phyloP scores from a whole-genome alignment of 306 rosid genomes.

The Carpinus fangiana region DNA sequence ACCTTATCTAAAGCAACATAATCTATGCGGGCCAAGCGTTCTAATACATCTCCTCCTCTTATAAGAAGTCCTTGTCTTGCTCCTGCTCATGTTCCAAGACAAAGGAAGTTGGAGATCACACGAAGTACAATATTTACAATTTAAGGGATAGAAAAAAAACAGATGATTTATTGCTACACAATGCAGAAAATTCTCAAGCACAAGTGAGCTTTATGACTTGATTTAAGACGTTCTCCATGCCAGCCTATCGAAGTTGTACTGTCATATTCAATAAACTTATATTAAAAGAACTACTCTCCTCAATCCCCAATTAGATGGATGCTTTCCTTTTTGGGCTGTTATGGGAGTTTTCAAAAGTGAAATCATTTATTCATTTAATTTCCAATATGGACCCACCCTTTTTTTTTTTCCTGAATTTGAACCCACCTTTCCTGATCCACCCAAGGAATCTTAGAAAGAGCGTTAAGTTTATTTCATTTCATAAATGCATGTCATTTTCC shows the following conservation, averaged over 20 bases:
- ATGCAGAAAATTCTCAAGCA: background rate
- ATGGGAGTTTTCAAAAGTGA: background rate
- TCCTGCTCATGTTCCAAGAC: constrained; percentile 53
- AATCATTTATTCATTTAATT: no score
- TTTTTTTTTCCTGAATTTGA: no score
- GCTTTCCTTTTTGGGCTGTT: no score
- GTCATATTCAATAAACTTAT: background rate
- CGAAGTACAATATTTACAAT: background rate
- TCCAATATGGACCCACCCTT: no score
- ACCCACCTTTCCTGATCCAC: no score
- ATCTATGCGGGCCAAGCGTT: constrained; percentile 77
- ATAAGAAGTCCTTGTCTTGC: constrained; percentile 96
- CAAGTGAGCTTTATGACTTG: background rate
- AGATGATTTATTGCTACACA: background rate
- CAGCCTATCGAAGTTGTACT: background rate
- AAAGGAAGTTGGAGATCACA: constrained; percentile 4
- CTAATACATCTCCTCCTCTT: constrained; percentile 94
- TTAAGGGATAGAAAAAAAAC: constrained; percentile 11
- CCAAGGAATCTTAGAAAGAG: no score
- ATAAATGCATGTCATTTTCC: no score
- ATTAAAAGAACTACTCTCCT: background rate
- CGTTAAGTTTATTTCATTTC: no score
- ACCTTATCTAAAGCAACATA: constrained; percentile 92
- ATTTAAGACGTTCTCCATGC: background rate
- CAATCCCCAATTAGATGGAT: background rate